These are phyloP conservation scores for Clarireedia hainanense DNA, from an alignment of 2,329 filamentous ascomycete genomes.

Conservation along the genomic window DNA sequence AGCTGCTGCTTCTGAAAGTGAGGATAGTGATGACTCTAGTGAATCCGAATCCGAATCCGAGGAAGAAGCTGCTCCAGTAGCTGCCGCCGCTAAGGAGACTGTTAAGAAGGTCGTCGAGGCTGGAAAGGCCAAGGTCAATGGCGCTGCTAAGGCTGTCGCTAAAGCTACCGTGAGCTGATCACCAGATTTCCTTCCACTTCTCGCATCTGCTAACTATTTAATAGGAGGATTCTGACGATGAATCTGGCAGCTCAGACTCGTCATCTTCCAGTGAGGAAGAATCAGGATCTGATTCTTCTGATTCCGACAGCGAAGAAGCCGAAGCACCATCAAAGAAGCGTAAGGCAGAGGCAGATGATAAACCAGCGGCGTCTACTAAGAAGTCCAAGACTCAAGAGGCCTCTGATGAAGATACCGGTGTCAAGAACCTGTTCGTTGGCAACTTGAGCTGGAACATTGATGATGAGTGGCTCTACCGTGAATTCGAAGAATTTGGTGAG, in stretches of 20 bases:
- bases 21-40: constrained; percentile 23
- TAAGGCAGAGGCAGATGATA: constrained; percentile 48
- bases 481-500: constrained; percentile 63
- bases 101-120: constrained; percentile 22
- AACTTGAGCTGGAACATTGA: constrained; percentile 71
- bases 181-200: background rate
- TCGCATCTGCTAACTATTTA: background rate
- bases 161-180: constrained; percentile 27
- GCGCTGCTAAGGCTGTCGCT: constrained; percentile 23
- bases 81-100: constrained; percentile 19
- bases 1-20: constrained; percentile 25
- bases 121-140: constrained; percentile 25
- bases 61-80: constrained; percentile 18
- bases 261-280: constrained; percentile 17
- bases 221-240: constrained; percentile 1
- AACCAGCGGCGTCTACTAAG: constrained; percentile 37
- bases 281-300: constrained; percentile 18
- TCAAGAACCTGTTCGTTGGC: constrained; percentile 62
- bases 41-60: constrained; percentile 23
- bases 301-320: constrained; percentile 13
- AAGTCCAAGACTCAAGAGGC: constrained; percentile 42
- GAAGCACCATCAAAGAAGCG: constrained; percentile 47
- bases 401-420: constrained; percentile 32
- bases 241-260: constrained; percentile 11
- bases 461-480: constrained; percentile 61